Percentiles rank a stretch among this genome's conserved stretches.
Conservation (phyloP, 2,329 filamentous ascomycete species). For the Helotiales sp. region DNA sequence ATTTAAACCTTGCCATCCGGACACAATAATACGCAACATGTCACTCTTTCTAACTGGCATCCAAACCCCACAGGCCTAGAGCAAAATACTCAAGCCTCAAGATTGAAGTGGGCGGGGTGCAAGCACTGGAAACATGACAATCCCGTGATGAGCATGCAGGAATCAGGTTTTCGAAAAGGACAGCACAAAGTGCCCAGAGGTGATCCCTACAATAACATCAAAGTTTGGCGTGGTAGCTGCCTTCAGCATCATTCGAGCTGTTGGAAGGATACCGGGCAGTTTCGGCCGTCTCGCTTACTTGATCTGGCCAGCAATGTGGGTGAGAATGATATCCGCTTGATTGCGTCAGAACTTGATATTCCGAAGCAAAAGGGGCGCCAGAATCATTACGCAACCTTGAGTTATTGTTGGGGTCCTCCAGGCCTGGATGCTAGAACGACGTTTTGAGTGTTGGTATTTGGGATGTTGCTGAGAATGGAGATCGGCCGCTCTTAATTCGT, state of each 20-base stretch:
- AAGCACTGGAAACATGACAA: not conserved
- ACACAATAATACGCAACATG: too few species aligned
- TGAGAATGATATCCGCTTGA: not conserved
- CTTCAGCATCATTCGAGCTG: not conserved
- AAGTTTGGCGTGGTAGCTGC: not conserved
- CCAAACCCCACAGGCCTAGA: too few species aligned
- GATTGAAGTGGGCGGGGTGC: not conserved
- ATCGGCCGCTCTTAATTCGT: too few species aligned
- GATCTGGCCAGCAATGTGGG: not conserved
- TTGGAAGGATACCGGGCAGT: not conserved
- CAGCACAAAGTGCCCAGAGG: not conserved
- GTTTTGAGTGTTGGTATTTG: too few species aligned
- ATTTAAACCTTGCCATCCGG: too few species aligned
- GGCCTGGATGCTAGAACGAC: not conserved
- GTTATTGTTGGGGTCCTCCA: slow-evolving; percentile 2
- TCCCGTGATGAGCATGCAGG: not conserved
- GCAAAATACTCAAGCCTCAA: not conserved
- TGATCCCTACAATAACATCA: not conserved
- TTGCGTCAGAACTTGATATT: not conserved
- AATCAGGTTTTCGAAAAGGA: not conserved
- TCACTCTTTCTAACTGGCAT: too few species aligned
- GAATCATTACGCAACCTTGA: not conserved
- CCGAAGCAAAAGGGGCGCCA: not conserved
- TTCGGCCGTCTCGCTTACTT: not conserved
- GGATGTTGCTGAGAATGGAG: too few species aligned